Evolutionary conservation across 1,284 basidiomycete genomes (phyloP), one percentile per base, ranked within the genome.

Genomic region (Inonotus hispidus): DNA sequence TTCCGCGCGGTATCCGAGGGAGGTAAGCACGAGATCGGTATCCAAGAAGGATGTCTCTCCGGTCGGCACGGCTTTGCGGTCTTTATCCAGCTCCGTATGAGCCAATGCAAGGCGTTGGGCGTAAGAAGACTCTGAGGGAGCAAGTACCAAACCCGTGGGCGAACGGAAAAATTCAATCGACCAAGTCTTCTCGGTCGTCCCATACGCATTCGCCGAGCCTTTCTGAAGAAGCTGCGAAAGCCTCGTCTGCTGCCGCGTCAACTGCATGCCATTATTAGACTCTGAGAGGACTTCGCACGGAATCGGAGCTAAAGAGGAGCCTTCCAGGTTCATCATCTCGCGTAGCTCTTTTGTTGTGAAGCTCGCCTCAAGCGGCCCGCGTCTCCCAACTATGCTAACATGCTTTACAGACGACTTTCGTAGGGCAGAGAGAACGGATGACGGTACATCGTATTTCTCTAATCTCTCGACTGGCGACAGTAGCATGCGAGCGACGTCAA

Each of bases 321-420:
- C 83, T 1, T 86, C 79, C 14, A 98, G 82, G 52, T 82, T 83
- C 66, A 94, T 83, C 80, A 98, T 83, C 75, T 99, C 96, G 27
- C 96, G 80, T 2, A 98, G 80, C 73, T 99, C 97, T 74, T 98
- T 98, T 53, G 92, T 90, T 1, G 95, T 96, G 70, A 96, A 98
- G 0, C 94, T 90, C 0, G 93, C 90, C 71, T 98, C 90, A 2
- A 89, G 82, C 0, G 93, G 93, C 0, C 95, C 96, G 14, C 96
- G 80, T 43, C 97, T 78, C 0, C 88, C 96, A 32, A 96, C 79
- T 52, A 97, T 89, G 14, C 88, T 87, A 29, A 99, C 88, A 57
- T 91, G 86, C 65, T 82, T 77, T 23, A 99, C 83, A 4, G 75
- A 66, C 10, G 88, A 92, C 3, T 75, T 73, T 0, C 78, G 72